phyloP scores from a whole-genome alignment of 495 filamentous ascomycete genomes.

The Copromyces sp. region DNA sequence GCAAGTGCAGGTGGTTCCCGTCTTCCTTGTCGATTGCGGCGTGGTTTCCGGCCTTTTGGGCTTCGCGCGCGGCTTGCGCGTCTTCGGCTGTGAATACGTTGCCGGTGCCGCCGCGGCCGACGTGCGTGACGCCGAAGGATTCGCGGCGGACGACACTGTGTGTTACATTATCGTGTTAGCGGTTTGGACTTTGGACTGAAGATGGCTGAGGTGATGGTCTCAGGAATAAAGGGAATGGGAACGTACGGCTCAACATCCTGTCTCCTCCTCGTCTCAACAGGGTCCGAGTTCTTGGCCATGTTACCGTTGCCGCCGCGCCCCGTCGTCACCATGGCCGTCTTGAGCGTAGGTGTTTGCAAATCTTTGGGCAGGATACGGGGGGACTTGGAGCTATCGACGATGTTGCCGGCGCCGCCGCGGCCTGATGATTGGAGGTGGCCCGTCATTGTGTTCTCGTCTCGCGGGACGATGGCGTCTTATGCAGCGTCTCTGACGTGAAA shows the following conservation, averaged over 20 bases:
- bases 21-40: constrained; percentile 1
- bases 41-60: constrained; percentile 20
- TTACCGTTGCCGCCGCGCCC: constrained; percentile 57
- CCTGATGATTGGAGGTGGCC: constrained; percentile 34
- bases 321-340: constrained; percentile 72
- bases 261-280: constrained; percentile 57
- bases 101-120: constrained; percentile 47
- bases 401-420: constrained; percentile 62
- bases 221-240: neutral
- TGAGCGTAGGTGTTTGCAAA: constrained; percentile 74
- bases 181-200: no score
- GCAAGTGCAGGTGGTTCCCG: constrained; percentile 2
- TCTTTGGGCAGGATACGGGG: constrained; percentile 43
- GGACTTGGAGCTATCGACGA: constrained; percentile 46
- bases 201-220: no score
- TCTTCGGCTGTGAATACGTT: constrained; percentile 42
- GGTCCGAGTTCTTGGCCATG: constrained; percentile 60
- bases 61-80: constrained; percentile 23
- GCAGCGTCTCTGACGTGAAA: neutral
- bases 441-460: constrained; percentile 17
- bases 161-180: no score
- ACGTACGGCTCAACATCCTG: constrained; percentile 67
- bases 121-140: constrained; percentile 30
- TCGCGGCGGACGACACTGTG: constrained; percentile 29
- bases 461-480: neutral